phyloP scores from a whole-genome alignment of 345 rosid species.

The Acer yangbiense region DNA sequence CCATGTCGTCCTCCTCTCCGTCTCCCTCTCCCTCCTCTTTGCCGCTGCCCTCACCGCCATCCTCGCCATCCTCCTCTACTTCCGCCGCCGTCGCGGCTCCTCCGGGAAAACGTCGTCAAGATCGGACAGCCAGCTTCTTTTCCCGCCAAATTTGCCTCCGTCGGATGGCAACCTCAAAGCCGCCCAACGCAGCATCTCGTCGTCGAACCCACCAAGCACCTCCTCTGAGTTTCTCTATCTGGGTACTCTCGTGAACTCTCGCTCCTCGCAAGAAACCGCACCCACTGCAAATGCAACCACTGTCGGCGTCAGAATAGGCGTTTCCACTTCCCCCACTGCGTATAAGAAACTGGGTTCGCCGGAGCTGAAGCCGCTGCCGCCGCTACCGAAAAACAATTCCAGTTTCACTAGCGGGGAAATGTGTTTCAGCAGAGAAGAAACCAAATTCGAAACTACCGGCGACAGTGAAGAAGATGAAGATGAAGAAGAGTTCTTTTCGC shows the following conservation, averaged over 20 bases:
- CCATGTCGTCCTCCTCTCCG: slow-evolving; percentile 42
- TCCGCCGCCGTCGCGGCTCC: slow-evolving; percentile 33
- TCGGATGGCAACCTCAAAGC: slow-evolving; percentile 46
- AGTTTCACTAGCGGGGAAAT: slow-evolving; percentile 35
- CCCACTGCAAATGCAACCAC: slow-evolving; percentile 28
- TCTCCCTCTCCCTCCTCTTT: slow-evolving; percentile 57
- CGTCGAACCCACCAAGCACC: slow-evolving; percentile 35
- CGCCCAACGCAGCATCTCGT: slow-evolving; percentile 40
- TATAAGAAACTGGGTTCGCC: slow-evolving; percentile 81
- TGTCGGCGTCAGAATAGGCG: slow-evolving; percentile 44
- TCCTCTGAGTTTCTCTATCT: slow-evolving; percentile 87
- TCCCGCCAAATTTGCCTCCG: slow-evolving; percentile 62
- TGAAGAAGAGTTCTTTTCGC: slow-evolving; percentile 90
- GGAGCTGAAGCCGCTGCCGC: slow-evolving; percentile 91
- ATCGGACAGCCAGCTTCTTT: slow-evolving; percentile 65
- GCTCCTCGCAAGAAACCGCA: slow-evolving; percentile 31
- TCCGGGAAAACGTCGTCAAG: slow-evolving; percentile 44
- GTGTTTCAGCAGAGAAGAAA: slow-evolving; percentile 32
- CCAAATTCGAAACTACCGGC: not conserved
- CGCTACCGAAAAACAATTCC: slow-evolving; percentile 56
- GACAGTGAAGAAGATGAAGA: slow-evolving; percentile 34
- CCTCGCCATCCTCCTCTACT: slow-evolving; percentile 43
- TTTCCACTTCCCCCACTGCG: slow-evolving; percentile 36
- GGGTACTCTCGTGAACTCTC: slow-evolving; percentile 69
- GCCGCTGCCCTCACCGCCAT: slow-evolving; percentile 51